Conservation (phyloP, 2,329 filamentous ascomycete genomes). For the Ophiostoma himal-ulmi region DNA sequence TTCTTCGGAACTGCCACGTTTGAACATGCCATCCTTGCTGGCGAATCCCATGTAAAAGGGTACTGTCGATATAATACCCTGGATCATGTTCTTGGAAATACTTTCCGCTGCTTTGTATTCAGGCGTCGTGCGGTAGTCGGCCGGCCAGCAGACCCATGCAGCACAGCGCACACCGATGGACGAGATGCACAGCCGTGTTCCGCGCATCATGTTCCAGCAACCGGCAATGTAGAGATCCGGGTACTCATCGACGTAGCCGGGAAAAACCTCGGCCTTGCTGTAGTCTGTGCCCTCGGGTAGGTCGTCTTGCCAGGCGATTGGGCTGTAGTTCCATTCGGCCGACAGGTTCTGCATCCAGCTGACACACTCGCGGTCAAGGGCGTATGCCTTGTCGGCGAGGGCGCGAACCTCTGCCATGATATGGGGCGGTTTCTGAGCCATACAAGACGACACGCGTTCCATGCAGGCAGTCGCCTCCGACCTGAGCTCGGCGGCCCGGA, state of each 20-base stretch:
- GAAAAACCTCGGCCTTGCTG: constrained; percentile 50
- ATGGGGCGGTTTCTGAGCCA: not conserved
- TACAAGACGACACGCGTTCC: not conserved
- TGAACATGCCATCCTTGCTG: not conserved
- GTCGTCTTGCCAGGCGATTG: constrained; percentile 52
- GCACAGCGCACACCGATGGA: constrained; percentile 53
- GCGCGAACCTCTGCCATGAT: constrained; percentile 41
- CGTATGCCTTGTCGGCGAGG: constrained; percentile 48
- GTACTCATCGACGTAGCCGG: constrained; percentile 56
- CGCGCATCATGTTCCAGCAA: constrained; percentile 51
- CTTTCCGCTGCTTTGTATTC: constrained; percentile 53
- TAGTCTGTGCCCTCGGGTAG: constrained; percentile 49
- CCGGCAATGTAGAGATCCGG: constrained; percentile 54
- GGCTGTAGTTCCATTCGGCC: constrained; percentile 45
- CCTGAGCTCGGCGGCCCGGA: constrained; percentile 51
- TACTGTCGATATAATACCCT: constrained; percentile 56
- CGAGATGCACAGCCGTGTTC: constrained; percentile 49
- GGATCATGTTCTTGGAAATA: constrained; percentile 48
- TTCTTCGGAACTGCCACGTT: not conserved
- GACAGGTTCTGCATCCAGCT: constrained; percentile 49
- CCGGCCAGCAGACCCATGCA: constrained; percentile 55
- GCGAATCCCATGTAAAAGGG: constrained; percentile 50
- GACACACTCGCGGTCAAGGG: constrained; percentile 47
- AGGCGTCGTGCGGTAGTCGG: constrained; percentile 57
- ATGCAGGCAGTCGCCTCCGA: constrained; percentile 44